Evolutionary conservation across 257 asterid genomes (phyloP).

Genomic region (Pogostemon cablin): DNA sequence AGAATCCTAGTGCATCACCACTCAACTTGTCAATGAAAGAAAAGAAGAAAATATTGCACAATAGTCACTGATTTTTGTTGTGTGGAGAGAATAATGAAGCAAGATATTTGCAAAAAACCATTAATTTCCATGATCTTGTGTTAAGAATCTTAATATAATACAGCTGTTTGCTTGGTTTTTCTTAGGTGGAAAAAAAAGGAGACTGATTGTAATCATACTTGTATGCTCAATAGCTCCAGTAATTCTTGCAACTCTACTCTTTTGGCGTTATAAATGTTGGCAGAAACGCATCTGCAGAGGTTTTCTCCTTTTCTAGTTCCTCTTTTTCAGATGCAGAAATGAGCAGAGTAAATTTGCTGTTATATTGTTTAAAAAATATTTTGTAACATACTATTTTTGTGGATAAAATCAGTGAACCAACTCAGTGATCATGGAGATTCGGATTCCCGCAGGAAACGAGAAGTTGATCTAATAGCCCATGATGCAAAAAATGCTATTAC

Average conservation of each 20-base stretch:
- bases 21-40: too few relatives aligned
- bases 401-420: conserved; percentile 14
- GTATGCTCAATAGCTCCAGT: conserved; percentile 6
- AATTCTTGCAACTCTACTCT: neutral
- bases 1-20: too few relatives aligned
- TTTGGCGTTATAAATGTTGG: conserved; percentile 1
- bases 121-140: too few relatives aligned
- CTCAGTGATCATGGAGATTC: neutral
- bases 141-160: too few relatives aligned
- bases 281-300: conserved; percentile 3
- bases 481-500: neutral
- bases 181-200: conserved; percentile 23
- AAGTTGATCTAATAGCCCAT: neutral
- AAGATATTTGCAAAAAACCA: too few relatives aligned
- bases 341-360: neutral
- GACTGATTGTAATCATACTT: conserved; percentile 18
- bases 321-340: neutral
- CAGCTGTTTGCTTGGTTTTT: neutral
- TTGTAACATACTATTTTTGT: neutral
- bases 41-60: neutral
- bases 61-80: neutral
- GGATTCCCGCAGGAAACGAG: conserved; percentile 3
- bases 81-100: too few relatives aligned
- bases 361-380: too few relatives aligned
- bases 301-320: neutral